These are phyloP conservation scores for Haematococcus sp. DNA, from an alignment of 139 green algal genomes.

Conservation along the genomic window DNA sequence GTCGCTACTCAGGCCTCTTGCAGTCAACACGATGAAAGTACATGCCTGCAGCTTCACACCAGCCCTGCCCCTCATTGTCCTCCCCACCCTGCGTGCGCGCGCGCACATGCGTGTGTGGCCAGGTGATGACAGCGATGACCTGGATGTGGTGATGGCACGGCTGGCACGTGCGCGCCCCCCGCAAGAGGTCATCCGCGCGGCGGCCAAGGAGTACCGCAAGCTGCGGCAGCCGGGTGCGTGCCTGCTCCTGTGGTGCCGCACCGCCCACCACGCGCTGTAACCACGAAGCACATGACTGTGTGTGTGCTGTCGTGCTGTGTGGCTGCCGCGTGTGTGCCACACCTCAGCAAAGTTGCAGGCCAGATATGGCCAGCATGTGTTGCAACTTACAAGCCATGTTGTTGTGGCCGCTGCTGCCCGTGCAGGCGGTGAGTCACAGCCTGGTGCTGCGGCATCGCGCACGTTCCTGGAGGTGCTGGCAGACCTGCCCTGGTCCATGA, in stretches of 20 bases:
- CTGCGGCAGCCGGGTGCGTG: constrained; percentile 13
- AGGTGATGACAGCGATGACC: constrained; percentile 3
- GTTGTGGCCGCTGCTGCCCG: background rate
- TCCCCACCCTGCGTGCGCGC: too few relatives aligned
- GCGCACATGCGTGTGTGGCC: too few relatives aligned
- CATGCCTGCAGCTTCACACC: too few relatives aligned
- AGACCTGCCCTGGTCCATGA: constrained; percentile 70
- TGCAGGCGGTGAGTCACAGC: constrained; percentile 47
- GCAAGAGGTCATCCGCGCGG: constrained; percentile 17
- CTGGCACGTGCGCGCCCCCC: constrained; percentile 8
- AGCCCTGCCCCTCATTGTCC: too few relatives aligned
- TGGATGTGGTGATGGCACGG: constrained; percentile 10
- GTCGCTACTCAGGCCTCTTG: too few relatives aligned
- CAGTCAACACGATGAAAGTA: too few relatives aligned
- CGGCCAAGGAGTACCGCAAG: constrained; percentile 12
- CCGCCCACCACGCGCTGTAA: background rate
- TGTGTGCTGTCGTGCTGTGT: background rate
- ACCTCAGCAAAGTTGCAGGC: background rate
- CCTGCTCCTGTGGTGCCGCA: too few relatives aligned
- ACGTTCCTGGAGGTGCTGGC: constrained; percentile 74
- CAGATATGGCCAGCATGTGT: too few relatives aligned
- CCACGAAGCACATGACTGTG: background rate
- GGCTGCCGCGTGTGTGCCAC: background rate
- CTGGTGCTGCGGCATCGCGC: constrained; percentile 49
- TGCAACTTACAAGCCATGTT: too few relatives aligned